These are phyloP conservation scores for Ceratocystis eucalypticola DNA, from an alignment of 2,329 filamentous ascomycete species.

Conservation along the genomic window DNA sequence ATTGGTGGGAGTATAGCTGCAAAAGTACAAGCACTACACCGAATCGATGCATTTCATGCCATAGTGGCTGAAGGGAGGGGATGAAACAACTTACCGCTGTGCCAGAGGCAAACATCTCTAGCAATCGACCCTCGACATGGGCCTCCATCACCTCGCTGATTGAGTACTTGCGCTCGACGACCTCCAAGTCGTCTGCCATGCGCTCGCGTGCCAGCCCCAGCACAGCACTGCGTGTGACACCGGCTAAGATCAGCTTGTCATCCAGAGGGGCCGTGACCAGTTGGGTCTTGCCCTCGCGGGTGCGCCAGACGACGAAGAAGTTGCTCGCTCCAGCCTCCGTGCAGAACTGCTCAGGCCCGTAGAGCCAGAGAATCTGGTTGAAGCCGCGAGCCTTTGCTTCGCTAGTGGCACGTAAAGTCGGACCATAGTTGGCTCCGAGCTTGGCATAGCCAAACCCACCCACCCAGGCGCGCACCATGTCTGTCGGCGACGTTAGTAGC, in stretches of 20 bases:
- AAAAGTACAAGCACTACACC: no score
- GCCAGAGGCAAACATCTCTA: conserved; percentile 77
- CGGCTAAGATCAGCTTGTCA: conserved; percentile 72
- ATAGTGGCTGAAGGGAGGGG: not conserved
- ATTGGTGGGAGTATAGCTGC: not conserved
- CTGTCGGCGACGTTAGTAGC: conserved; percentile 64
- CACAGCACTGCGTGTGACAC: conserved; percentile 72
- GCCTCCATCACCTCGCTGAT: conserved; percentile 67
- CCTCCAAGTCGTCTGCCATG: conserved; percentile 46
- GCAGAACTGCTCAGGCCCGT: conserved; percentile 61
- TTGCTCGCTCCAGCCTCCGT: conserved; percentile 88
- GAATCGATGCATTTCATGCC: not conserved
- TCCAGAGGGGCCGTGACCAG: conserved; percentile 74
- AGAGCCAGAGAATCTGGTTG: conserved; percentile 89
- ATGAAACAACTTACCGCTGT: conserved; percentile 53
- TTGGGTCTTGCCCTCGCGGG: conserved; percentile 46
- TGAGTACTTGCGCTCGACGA: conserved; percentile 71
- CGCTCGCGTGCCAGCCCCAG: conserved; percentile 57
- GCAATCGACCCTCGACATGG: conserved; percentile 55
- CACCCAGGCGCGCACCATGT: conserved; percentile 83
- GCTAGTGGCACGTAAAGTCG: conserved; percentile 61
- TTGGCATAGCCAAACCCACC: conserved; percentile 89
- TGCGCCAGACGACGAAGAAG: conserved; percentile 75
- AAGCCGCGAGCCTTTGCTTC: conserved; percentile 63
- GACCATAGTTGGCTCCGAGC: conserved; percentile 87